Evolutionary conservation across 2,329 filamentous ascomycete genomes (phyloP).

Genomic region (Colletotrichum somersetense): DNA sequence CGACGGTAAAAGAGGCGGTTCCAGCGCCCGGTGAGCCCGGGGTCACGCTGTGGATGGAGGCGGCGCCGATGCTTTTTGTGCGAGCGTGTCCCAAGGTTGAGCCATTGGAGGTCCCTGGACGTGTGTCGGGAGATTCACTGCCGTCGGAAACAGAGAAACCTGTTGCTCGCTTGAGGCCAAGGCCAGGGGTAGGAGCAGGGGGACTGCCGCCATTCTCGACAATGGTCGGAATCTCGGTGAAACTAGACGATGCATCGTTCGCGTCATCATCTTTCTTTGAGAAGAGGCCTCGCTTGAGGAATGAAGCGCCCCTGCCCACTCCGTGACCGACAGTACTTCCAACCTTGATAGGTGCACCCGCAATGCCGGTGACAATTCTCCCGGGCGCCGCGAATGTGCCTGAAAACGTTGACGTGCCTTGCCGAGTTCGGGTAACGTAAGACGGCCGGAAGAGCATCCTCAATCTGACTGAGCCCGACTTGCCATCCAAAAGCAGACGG

Average conservation of each 20-base stretch:
- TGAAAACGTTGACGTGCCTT: conserved; percentile 93
- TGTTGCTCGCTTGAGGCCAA: conserved; percentile 57
- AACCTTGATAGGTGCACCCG: conserved; percentile 93
- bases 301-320: conserved; percentile 90
- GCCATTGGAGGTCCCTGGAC: conserved; percentile 53
- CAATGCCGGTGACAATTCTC: conserved; percentile 85
- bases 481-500: conserved; percentile 83
- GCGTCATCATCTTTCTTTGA: conserved; percentile 74
- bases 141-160: conserved; percentile 48
- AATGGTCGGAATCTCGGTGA: conserved; percentile 53
- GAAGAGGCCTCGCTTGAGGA: conserved; percentile 87
- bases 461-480: conserved; percentile 85
- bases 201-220: conserved; percentile 58
- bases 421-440: conserved; percentile 87
- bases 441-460: conserved; percentile 92
- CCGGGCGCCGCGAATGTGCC: conserved; percentile 89
- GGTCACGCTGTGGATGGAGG: conserved; percentile 75
- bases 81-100: conserved; percentile 58
- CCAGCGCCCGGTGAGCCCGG: conserved; percentile 74
- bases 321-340: conserved; percentile 79
- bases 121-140: conserved; percentile 44
- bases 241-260: conserved; percentile 57
- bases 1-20: conserved; percentile 82
- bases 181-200: conserved; percentile 45
- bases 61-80: conserved; percentile 71